phyloP scores from a whole-genome alignment of 225 moss, liverwort and hornwort species.

The Neckera pumila region DNA sequence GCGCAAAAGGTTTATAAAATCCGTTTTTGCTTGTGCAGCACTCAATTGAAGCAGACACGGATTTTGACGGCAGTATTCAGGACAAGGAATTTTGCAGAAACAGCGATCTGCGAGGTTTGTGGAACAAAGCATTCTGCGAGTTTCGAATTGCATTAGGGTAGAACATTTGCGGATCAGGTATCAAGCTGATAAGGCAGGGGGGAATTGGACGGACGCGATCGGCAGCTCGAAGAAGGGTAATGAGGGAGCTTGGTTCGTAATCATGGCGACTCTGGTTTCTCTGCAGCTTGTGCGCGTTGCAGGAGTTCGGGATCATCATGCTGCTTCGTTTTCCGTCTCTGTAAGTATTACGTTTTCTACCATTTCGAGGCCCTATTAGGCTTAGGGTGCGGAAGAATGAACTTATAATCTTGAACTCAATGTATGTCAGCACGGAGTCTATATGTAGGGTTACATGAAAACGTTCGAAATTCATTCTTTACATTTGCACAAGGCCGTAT shows the following conservation, averaged over 20 bases:
- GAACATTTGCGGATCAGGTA: background rate
- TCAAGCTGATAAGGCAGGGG: background rate
- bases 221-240: constrained; percentile 23
- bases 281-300: constrained; percentile 37
- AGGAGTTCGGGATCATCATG: constrained; percentile 11
- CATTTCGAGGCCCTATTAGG: background rate
- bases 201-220: background rate
- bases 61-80: background rate
- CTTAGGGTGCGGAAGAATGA: background rate
- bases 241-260: constrained; percentile 38
- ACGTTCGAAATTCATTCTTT: background rate
- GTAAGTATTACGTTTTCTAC: constrained; percentile 3
- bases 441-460: background rate
- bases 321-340: constrained; percentile 10
- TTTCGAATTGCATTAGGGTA: background rate
- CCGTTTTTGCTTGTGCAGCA: background rate
- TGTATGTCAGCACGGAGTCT: background rate
- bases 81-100: background rate
- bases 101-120: background rate
- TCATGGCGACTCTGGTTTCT: constrained; percentile 35
- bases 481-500: background rate
- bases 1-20: background rate
- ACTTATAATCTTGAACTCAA: background rate
- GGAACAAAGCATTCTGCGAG: background rate
- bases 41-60: background rate